phyloP scores from a whole-genome alignment of 1,284 basidiomycete species.

The Cryptococcus jaspeensis region DNA sequence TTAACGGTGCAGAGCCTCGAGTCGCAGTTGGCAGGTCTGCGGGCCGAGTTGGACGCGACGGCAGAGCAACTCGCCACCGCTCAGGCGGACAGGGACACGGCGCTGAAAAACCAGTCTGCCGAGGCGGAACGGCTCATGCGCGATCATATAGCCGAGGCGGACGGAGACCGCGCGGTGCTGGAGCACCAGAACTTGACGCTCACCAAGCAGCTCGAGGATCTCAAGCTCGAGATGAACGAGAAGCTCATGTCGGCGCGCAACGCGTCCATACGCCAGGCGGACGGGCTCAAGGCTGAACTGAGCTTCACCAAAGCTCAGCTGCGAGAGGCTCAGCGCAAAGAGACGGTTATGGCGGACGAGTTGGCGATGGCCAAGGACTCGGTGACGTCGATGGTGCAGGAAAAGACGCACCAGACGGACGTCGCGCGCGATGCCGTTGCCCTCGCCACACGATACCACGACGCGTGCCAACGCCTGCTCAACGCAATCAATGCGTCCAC shows the following conservation, averaged over 20 bases:
- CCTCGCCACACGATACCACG: slow-evolving; percentile 45
- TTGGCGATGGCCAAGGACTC: slow-evolving; percentile 44
- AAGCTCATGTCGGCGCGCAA: slow-evolving; percentile 47
- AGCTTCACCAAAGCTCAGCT: slow-evolving; percentile 48
- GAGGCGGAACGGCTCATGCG: slow-evolving; percentile 81
- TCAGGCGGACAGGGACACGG: slow-evolving; percentile 68
- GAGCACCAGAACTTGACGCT: slow-evolving; percentile 81
- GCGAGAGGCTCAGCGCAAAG: slow-evolving; percentile 44
- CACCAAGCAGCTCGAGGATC: slow-evolving; percentile 54
- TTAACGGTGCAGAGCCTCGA: slow-evolving; percentile 69
- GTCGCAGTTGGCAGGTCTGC: slow-evolving; percentile 59
- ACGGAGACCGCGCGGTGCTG: slow-evolving; percentile 83
- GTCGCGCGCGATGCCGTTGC: slow-evolving; percentile 43
- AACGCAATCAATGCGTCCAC: slow-evolving; percentile 43
- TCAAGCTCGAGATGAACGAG: slow-evolving; percentile 39
- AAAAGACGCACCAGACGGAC: slow-evolving; percentile 32
- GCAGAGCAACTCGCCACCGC: slow-evolving; percentile 65
- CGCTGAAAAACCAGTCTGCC: slow-evolving; percentile 68
- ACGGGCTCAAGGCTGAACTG: slow-evolving; percentile 51
- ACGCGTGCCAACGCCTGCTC: slow-evolving; percentile 40
- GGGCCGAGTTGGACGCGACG: slow-evolving; percentile 46
- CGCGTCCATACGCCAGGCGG: slow-evolving; percentile 41
- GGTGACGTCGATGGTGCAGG: slow-evolving; percentile 29
- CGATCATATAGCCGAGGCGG: slow-evolving; percentile 84
- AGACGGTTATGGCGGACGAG: slow-evolving; percentile 44